Evolutionary conservation across 345 rosid species (phyloP).

Genomic region (Salix brachista): DNA sequence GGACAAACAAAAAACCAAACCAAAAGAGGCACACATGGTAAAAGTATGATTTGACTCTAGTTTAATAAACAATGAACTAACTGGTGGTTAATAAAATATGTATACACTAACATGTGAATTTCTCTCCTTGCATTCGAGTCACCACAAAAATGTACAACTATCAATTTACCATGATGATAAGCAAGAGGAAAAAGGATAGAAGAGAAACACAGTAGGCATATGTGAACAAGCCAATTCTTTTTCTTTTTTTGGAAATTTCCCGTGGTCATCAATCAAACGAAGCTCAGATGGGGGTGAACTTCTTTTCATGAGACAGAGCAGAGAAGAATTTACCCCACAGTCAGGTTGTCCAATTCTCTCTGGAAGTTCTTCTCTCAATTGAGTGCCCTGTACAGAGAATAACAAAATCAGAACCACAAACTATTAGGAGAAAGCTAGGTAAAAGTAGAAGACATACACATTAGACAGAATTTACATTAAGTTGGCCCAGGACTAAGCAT

Average conservation of each 20-base stretch:
- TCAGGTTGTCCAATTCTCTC: constrained; percentile 71
- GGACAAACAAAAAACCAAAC: neutral
- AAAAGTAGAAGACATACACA: neutral
- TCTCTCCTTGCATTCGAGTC: neutral
- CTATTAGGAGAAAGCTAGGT: neutral
- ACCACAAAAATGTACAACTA: neutral
- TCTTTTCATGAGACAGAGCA: neutral
- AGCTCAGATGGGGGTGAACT: neutral
- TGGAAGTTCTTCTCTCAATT: constrained; percentile 57
- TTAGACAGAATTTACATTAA: neutral
- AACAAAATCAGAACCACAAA: constrained; percentile 8
- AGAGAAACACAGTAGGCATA: neutral
- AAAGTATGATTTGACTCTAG: neutral
- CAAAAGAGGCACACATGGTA: neutral
- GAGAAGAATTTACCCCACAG: constrained; percentile 50
- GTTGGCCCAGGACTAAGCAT: neutral
- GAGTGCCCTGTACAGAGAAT: constrained; percentile 33
- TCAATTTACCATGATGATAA: neutral
- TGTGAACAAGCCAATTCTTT: neutral
- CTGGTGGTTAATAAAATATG: neutral
- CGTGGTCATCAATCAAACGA: constrained; percentile 4
- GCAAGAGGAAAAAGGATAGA: neutral
- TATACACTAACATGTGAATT: neutral
- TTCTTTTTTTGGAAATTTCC: neutral
- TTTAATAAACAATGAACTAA: neutral